phyloP scores from a whole-genome alignment of 805 yeast genomes.

The Lipomyces spencermartinsiae region DNA sequence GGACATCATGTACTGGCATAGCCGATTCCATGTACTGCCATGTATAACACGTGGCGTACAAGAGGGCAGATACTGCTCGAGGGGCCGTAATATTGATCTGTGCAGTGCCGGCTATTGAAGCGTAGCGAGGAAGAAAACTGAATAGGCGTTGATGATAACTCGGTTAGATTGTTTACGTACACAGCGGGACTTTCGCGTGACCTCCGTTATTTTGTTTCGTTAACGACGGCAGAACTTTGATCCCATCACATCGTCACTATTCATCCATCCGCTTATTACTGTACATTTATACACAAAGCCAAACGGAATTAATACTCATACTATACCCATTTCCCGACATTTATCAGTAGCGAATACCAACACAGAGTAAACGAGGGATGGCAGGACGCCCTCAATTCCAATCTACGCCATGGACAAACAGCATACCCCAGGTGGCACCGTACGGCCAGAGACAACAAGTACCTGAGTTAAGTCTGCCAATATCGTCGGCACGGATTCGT shows the following conservation, averaged over 20 bases:
- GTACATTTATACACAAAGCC: background rate
- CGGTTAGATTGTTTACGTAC: background rate
- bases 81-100: background rate
- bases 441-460: constrained; percentile 19
- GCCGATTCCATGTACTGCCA: constrained; percentile 8
- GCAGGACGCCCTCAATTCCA: constrained; percentile 12
- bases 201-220: background rate
- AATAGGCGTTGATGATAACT: background rate
- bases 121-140: background rate
- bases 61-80: background rate
- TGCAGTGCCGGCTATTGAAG: background rate
- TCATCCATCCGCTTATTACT: too few relatives aligned
- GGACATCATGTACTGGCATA: constrained; percentile 31
- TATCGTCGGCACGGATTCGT: constrained; percentile 27
- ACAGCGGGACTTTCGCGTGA: background rate
- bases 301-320: background rate
- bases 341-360: background rate
- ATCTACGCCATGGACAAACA: constrained; percentile 9
- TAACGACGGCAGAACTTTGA: background rate
- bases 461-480: constrained; percentile 12
- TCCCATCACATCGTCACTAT: background rate
- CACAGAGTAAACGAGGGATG: background rate
- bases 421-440: constrained; percentile 1
- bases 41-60: background rate
- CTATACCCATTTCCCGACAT: background rate